Conservation (phyloP, 345 rosid species). For the Bruguiera gymnorhiza region DNA sequence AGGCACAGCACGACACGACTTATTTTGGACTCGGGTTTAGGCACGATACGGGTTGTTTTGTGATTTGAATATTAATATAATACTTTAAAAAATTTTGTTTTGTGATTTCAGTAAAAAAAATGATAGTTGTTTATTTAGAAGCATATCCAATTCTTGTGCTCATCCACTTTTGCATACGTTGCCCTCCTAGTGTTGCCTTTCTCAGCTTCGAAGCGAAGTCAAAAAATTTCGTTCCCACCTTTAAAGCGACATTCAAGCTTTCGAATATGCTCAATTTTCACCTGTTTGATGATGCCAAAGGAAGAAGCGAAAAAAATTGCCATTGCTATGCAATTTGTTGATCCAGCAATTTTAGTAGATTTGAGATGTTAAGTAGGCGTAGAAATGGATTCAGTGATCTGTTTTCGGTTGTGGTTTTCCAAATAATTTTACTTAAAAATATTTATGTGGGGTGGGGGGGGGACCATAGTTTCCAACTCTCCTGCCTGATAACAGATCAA, state of each 20-base stretch:
- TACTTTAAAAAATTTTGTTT: too few relatives aligned
- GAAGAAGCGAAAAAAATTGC: not conserved
- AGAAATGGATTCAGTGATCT: slow-evolving; percentile 8
- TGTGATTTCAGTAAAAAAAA: too few relatives aligned
- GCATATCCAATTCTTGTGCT: too few relatives aligned
- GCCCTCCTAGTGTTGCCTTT: not conserved
- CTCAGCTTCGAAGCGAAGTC: not conserved
- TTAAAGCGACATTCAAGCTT: not conserved
- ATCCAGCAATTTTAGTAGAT: not conserved
- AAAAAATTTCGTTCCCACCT: not conserved
- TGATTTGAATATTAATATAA: too few relatives aligned
- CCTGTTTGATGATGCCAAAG: not conserved
- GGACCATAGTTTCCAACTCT: slow-evolving; percentile 17
- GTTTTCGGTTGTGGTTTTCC: not conserved
- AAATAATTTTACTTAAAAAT: slow-evolving; percentile 10
- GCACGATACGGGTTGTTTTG: too few relatives aligned
- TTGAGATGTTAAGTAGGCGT: not conserved
- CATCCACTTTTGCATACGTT: too few relatives aligned
- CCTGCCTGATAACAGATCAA: not conserved
- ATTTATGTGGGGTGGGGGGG: slow-evolving; percentile 18
- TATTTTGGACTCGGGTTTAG: too few relatives aligned
- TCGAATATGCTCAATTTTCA: not conserved
- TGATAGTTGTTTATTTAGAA: too few relatives aligned
- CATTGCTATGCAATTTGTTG: not conserved
- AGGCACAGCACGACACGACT: too few relatives aligned